Conservation (phyloP, 768 basidiomycete species). For the Boletales sp. region DNA sequence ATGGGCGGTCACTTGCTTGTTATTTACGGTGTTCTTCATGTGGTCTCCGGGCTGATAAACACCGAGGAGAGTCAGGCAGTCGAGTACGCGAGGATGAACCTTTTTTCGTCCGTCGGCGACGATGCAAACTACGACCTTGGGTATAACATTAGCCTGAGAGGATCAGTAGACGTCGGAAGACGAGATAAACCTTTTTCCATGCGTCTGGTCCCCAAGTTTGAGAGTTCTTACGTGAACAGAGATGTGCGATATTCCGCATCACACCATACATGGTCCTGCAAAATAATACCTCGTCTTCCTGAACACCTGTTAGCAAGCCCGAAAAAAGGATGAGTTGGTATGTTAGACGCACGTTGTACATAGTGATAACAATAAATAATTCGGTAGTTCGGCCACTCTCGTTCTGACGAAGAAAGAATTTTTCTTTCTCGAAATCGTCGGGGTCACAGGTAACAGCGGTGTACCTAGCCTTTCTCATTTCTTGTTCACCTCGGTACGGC, state of each 20-base stretch:
- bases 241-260: conserved; percentile 80
- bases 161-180: not conserved
- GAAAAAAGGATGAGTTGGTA: not conserved
- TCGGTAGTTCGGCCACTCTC: conserved; percentile 79
- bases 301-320: conserved; percentile 12
- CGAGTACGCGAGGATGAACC: conserved; percentile 78
- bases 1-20: conserved; percentile 68
- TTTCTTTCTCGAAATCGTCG: conserved; percentile 81
- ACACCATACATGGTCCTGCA: conserved; percentile 93
- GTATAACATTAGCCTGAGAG: not conserved
- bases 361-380: conserved; percentile 90
- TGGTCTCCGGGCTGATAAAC: conserved; percentile 77
- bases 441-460: conserved; percentile 94
- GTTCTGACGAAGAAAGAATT: conserved; percentile 84
- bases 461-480: conserved; percentile 72
- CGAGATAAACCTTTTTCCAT: conserved; percentile 78
- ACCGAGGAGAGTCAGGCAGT: conserved; percentile 87
- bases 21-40: conserved; percentile 64
- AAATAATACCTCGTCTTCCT: conserved; percentile 90
- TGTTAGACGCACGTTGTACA: conserved; percentile 78
- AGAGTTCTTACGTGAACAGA: conserved; percentile 82
- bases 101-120: conserved; percentile 86
- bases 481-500: conserved; percentile 63
- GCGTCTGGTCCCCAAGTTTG: conserved; percentile 95
- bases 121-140: conserved; percentile 85